Evolutionary conservation across 371 early-diverging fungal species (phyloP), one percentile per base, ranked within the genome.

Genomic region (Phascolomyces articulosus): DNA sequence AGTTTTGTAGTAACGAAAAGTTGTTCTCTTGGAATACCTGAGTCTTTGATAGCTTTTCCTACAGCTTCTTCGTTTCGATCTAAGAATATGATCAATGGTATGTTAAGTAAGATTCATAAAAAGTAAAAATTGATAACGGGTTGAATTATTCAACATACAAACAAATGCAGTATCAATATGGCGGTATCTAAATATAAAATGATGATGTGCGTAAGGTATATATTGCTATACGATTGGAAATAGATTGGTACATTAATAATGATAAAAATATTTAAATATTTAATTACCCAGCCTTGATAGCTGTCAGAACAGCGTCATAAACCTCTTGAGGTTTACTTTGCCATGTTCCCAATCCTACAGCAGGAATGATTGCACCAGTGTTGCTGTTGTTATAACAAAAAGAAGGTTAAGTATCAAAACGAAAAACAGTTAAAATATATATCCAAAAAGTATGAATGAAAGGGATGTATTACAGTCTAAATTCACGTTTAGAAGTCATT

Each of bases 1-100:
- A 77, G 55, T 34, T 77, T 86, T 24, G 92, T 91, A 51, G 95
- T 95, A 57, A 96, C 73, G 71, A 95, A 97, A 27, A 97, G 64
- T 41, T 93, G 81, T 38, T 87, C 75, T 56, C 95, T 87, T 55
- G 83, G 82, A 24, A 91, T 66, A 53, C 72, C 72, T 40, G 79
- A 74, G 40, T 85, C 79, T 38, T 73, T 75, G 58, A 95, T 81
- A 6, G 86, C 92, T 56, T 86, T 77, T 53, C 97, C 96, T 29
- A 96, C 86, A 55, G 91, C 85, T 38, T 78, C 70, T 73, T 92
- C 91, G 69, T 92, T 93, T 29, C 73, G 70, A 69, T 92, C 71
- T 79, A 65, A 53, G 21, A 18, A 8, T n/a, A n/a, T n/a, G n/a
- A n/a, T n/a, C n/a, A n/a, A n/a, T n/a, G n/a, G 20, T 51, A 41